phyloP scores from a whole-genome alignment of 2,329 filamentous ascomycete species.

The Coniella vitis region DNA sequence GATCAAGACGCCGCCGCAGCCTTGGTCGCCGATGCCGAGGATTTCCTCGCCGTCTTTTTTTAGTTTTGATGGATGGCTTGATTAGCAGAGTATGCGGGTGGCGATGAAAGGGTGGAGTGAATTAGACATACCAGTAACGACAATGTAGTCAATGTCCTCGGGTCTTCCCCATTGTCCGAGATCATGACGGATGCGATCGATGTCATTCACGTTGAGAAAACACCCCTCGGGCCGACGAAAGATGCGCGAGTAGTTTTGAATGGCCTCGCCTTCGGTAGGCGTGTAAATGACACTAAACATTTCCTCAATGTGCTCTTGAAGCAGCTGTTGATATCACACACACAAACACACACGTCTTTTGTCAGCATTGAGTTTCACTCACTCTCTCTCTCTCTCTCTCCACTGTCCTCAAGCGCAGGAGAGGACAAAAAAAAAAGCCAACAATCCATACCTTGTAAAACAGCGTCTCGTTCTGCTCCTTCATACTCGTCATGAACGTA shows the following conservation, averaged over 20 bases:
- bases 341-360: slow-evolving; percentile 4
- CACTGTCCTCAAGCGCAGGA: too few relatives aligned
- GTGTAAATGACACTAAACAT: slow-evolving; percentile 93
- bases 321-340: too few relatives aligned
- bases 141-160: slow-evolving; percentile 82
- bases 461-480: slow-evolving; percentile 77
- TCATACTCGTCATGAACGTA: slow-evolving; percentile 78
- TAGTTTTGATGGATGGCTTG: not conserved
- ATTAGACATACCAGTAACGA: slow-evolving; percentile 60
- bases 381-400: too few relatives aligned
- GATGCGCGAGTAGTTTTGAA: slow-evolving; percentile 72
- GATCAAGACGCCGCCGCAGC: slow-evolving; percentile 77
- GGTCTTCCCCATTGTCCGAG: slow-evolving; percentile 60
- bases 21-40: slow-evolving; percentile 83
- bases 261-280: slow-evolving; percentile 83
- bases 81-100: too few relatives aligned
- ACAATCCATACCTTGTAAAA: slow-evolving; percentile 59
- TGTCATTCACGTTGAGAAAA: slow-evolving; percentile 68
- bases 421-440: not conserved
- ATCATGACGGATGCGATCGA: slow-evolving; percentile 57
- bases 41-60: slow-evolving; percentile 62
- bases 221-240: slow-evolving; percentile 77
- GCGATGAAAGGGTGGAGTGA: not conserved
- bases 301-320: slow-evolving; percentile 72
- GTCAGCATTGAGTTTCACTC: too few relatives aligned